Base-by-base conservation (phyloP, 495 filamentous ascomycete genomes). In the Glonium stellatum region DNA sequence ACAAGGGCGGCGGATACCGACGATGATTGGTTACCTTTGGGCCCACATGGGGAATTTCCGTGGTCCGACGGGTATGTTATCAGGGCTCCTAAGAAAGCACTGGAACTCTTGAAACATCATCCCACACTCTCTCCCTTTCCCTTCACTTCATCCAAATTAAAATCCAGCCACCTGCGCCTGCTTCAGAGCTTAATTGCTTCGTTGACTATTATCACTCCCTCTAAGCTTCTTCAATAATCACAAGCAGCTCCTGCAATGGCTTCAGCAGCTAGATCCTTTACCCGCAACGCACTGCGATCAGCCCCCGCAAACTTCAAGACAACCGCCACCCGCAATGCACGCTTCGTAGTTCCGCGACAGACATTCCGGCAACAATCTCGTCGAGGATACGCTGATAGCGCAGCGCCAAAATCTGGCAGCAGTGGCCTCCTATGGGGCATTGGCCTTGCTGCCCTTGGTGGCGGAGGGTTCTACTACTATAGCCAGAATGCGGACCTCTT, bases 391-490 rank as follows among this genome's bases (percentile, higher is more conserved):
- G 53, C 53, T 18, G 53, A 55, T 31, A 55, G 25, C 25, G 53
- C 15, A 12, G 53, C 53, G 2, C 53, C 53, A 10, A 55, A 55
- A 18, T 37, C 53, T 39, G 53, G 53, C 34, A 31, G 53, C 53
- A 37, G 53, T 18, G 27, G 53, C 34, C 21, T 22, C 19, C 53
- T 55, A 9, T 21, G 21, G 8, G 18, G 34, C 37, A 39, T 55
- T 39, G 53, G 53, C 5, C 27, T 55, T 15, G 53, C 53, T 1
- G 53, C 53, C 36, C 37, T 55, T 18, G 53, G 53, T 39, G 53
- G 50, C 34, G 50, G 48, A 25, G 87, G 82, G 55, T 86, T 80
- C 67, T 92, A 86, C 73, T 80, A 84, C 72, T 89, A 86, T 79
- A 78, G 77, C 65, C 78, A 80, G 59, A 81, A 84, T 65, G 55